Evolutionary conservation across 2,329 filamentous ascomycete species (phyloP).

Genomic region (Penicillium sp.): DNA sequence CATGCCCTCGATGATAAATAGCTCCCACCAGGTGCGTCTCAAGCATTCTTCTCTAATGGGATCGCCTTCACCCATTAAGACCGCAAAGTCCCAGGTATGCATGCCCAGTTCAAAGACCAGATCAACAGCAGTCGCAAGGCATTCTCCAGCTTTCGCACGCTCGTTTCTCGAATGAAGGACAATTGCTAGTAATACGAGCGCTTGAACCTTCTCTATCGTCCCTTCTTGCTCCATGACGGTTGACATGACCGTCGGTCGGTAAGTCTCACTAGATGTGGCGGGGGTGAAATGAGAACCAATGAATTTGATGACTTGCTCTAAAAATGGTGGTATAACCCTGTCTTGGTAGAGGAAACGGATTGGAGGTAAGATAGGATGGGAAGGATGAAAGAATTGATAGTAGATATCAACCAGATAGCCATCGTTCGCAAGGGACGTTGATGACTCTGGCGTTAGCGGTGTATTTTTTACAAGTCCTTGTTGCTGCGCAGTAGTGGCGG

Average conservation of each 20-base stretch:
- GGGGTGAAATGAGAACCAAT: constrained; percentile 61
- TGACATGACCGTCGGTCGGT: constrained; percentile 43
- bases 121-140: constrained; percentile 70
- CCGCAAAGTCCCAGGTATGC: constrained; percentile 71
- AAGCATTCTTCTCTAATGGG: constrained; percentile 79
- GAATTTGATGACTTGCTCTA: constrained; percentile 62
- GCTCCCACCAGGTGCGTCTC: constrained; percentile 88
- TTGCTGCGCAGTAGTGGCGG: constrained; percentile 20
- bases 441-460: constrained; percentile 44
- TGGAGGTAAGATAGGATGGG: constrained; percentile 63
- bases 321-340: constrained; percentile 47
- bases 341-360: constrained; percentile 45
- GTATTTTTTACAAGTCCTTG: constrained; percentile 26
- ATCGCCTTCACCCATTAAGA: constrained; percentile 66
- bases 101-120: constrained; percentile 78
- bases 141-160: constrained; percentile 68
- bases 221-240: constrained; percentile 41
- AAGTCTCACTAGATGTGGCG: constrained; percentile 49
- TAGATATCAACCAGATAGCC: constrained; percentile 57
- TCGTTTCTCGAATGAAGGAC: constrained; percentile 78
- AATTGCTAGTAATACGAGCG: constrained; percentile 76
- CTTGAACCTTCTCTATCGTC: constrained; percentile 73
- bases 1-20: constrained; percentile 83
- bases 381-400: constrained; percentile 60
- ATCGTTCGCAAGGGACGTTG: constrained; percentile 38